phyloP scores from a whole-genome alignment of 2,329 filamentous ascomycete genomes.

The Paracorniculantispora psalliotae region DNA sequence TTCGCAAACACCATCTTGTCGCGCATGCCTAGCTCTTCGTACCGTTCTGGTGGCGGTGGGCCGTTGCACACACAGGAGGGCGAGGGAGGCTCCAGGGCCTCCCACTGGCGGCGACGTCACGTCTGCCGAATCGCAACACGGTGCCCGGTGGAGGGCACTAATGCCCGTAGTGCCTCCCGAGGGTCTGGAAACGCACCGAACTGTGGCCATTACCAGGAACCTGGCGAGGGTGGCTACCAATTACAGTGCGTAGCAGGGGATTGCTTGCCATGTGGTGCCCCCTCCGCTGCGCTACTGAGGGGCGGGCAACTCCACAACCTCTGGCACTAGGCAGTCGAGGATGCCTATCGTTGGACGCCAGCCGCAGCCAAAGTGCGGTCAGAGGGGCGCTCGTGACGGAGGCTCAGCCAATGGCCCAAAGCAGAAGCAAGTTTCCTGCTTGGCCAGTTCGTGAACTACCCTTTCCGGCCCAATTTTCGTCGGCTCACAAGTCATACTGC shows the following conservation, averaged over 20 bases:
- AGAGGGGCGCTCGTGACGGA: slow-evolving; percentile 5
- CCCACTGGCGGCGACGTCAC: slow-evolving; percentile 18
- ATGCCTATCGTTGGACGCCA: slow-evolving; percentile 3
- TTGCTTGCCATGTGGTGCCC: slow-evolving; percentile 15
- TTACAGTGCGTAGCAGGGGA: slow-evolving; percentile 7
- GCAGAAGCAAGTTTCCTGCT: neutral
- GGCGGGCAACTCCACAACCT: slow-evolving; percentile 5
- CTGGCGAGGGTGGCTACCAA: slow-evolving; percentile 19
- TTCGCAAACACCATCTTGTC: neutral
- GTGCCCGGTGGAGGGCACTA: slow-evolving; percentile 7
- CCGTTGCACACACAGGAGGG: neutral
- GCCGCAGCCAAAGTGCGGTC: slow-evolving; percentile 11
- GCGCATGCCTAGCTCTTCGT: neutral
- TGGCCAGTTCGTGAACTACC: neutral
- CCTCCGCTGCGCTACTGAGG: slow-evolving; percentile 6
- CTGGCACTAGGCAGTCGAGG: neutral
- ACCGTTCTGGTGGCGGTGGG: slow-evolving; percentile 9
- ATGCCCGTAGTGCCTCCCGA: slow-evolving; percentile 25
- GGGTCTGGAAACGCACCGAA: slow-evolving; percentile 29
- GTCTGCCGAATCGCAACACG: slow-evolving; percentile 20
- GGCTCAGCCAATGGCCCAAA: neutral
- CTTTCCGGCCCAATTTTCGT: slow-evolving; percentile 5
- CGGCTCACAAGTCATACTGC: neutral
- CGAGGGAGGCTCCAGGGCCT: neutral
- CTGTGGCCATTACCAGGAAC: slow-evolving; percentile 21